phyloP scores from a whole-genome alignment of 805 yeast species.

The Candida railenensis region DNA sequence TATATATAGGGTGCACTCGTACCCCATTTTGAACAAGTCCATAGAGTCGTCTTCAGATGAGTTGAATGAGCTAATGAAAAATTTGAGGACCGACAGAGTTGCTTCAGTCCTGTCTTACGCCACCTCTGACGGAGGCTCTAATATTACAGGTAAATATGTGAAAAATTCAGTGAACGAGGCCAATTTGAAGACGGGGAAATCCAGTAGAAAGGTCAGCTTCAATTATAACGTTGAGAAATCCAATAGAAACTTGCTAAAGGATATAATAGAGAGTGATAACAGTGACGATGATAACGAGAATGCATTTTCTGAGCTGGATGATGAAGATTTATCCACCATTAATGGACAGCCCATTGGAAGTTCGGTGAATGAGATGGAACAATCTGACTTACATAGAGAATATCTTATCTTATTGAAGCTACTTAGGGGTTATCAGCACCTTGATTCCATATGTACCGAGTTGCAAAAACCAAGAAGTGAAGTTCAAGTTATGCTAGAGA shows the following conservation, averaged over 20 bases:
- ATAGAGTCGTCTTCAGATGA: conserved; percentile 29
- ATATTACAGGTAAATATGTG: conserved; percentile 11
- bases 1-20: conserved; percentile 76
- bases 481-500: conserved; percentile 47
- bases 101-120: conserved; percentile 5
- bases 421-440: conserved; percentile 50
- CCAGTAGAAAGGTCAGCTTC: conserved; percentile 35
- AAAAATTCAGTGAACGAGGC: conserved; percentile 20
- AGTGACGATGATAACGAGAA: conserved; percentile 6
- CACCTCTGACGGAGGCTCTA: conserved; percentile 3
- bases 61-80: conserved; percentile 15
- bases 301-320: conserved; percentile 5
- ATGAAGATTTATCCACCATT: conserved; percentile 1
- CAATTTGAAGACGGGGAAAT: conserved; percentile 15
- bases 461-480: conserved; percentile 55
- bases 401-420: conserved; percentile 41
- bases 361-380: conserved; percentile 12
- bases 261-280: conserved; percentile 3
- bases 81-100: conserved; percentile 8
- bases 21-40: conserved; percentile 56
- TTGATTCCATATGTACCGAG: conserved; percentile 72
- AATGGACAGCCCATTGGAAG: conserved; percentile 10
- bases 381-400: conserved; percentile 17
- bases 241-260: conserved; percentile 1
- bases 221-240: conserved; percentile 18